A percentile compares a stretch with the other conserved stretches of the same genome.
Conservation (phyloP, 495 filamentous ascomycete species). For the Bombardia bombarda region DNA sequence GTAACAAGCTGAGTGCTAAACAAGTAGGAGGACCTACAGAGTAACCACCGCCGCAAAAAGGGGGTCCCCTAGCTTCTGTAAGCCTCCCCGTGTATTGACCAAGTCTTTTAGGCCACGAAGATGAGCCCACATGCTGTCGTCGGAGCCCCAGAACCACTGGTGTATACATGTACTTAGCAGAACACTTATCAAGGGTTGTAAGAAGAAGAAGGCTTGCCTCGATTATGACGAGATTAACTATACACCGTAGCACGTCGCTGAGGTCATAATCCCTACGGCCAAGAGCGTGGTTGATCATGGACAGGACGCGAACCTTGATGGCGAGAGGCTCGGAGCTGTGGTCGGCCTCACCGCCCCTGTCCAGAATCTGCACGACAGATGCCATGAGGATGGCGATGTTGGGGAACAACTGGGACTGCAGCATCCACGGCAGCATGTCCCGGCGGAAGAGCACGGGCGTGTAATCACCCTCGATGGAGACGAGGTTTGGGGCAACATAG, state of each 20-base stretch:
- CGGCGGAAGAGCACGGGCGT: conserved; percentile 7
- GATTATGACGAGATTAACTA: conserved; percentile 16
- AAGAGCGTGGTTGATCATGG: conserved; percentile 14
- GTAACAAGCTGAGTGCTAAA: not conserved
- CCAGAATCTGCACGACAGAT: conserved; percentile 10
- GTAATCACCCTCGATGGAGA: conserved; percentile 15
- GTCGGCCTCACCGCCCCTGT: conserved; percentile 1
- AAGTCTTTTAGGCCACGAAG: conserved; percentile 14
- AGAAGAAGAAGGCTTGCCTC: conserved; percentile 8
- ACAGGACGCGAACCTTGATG: conserved; percentile 11
- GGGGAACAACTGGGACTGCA: conserved; percentile 20
- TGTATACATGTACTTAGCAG: not conserved
- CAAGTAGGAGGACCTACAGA: conserved; percentile 2
- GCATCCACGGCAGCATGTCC: conserved; percentile 19
- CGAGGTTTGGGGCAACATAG: conserved; percentile 16
- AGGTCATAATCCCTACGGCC: conserved; percentile 6
- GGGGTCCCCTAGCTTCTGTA: conserved; percentile 7
- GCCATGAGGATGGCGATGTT: conserved; percentile 21
- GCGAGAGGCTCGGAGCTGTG: conserved; percentile 8
- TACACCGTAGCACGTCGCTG: conserved; percentile 12
- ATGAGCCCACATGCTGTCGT: conserved; percentile 17
- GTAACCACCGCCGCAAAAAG: conserved; percentile 3
- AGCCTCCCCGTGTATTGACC: conserved; percentile 9
- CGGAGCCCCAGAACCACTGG: conserved; percentile 20
- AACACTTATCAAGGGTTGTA: conserved; percentile 1